Percentiles rank a stretch among this genome's conserved stretches.
Evolutionary conservation across 2,329 filamentous ascomycete species (phyloP).

Genomic region (Colletotrichum orchidophilum): DNA sequence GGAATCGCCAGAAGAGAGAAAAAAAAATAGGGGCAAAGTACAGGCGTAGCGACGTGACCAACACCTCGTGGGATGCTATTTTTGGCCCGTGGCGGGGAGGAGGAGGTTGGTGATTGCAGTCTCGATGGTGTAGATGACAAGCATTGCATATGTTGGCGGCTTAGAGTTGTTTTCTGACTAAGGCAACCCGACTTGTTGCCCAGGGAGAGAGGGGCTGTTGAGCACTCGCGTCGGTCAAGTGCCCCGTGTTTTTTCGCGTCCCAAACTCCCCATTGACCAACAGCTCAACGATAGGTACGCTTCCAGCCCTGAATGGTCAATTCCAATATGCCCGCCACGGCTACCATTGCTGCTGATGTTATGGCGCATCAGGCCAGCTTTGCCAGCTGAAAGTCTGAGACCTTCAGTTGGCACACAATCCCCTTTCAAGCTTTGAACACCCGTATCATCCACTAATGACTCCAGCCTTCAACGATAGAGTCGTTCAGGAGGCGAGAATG

Average conservation of each 20-base stretch:
- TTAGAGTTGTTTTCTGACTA: constrained; percentile 32
- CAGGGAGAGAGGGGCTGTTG: constrained; percentile 10
- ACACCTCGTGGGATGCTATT: constrained; percentile 31
- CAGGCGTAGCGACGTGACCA: constrained; percentile 27
- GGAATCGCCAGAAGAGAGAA: background rate
- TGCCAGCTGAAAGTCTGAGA: background rate
- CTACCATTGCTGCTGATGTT: no score
- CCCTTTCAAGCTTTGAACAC: background rate
- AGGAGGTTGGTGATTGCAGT: constrained; percentile 32
- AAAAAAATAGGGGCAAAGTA: constrained; percentile 1
- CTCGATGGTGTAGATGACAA: constrained; percentile 24
- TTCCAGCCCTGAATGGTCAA: constrained; percentile 13
- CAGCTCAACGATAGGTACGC: background rate
- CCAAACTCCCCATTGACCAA: background rate
- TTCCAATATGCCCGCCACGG: background rate
- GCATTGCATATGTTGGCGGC: constrained; percentile 10
- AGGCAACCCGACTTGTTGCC: constrained; percentile 18
- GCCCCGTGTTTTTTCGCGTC: constrained; percentile 31
- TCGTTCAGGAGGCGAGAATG: background rate
- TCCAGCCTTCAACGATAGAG: background rate
- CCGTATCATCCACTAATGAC: background rate
- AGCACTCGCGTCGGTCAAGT: background rate
- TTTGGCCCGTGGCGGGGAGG: constrained; percentile 27
- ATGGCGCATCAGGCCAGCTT: background rate
- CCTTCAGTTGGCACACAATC: background rate